These are phyloP conservation scores for Dalbergia oliveri DNA, from an alignment of 306 rosid genomes.

Conservation along the genomic window DNA sequence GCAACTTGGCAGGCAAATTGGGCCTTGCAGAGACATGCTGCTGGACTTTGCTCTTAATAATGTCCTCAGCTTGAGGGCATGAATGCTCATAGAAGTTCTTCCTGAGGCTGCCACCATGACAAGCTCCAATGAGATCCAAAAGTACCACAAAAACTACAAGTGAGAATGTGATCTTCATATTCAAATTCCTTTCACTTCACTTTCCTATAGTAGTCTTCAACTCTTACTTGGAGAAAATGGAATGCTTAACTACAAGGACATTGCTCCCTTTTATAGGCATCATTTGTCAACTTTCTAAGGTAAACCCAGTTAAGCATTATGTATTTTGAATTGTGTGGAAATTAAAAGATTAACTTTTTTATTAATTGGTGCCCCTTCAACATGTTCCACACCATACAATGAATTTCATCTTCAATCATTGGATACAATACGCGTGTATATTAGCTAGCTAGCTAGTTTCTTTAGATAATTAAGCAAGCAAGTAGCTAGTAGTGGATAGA, in stretches of 20 bases:
- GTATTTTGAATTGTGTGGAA: not conserved
- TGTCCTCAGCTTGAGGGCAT: conserved; percentile 60
- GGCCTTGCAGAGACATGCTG: conserved; percentile 51
- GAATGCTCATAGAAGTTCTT: conserved; percentile 54
- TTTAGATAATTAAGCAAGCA: not conserved
- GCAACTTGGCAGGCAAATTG: conserved; percentile 61
- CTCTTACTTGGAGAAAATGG: conserved; percentile 34
- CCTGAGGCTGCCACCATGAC: conserved; percentile 53
- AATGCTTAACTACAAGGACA: conserved; percentile 18
- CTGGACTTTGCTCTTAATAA: conserved; percentile 42
- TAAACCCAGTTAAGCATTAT: conserved; percentile 1
- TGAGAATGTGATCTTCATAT: conserved; percentile 43
- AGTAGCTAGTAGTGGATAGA: not conserved
- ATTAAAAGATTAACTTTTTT: not conserved
- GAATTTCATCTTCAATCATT: not conserved
- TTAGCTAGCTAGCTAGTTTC: conserved; percentile 15
- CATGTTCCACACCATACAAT: not conserved
- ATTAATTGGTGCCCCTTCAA: not conserved
- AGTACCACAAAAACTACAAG: conserved; percentile 40
- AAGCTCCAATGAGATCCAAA: conserved; percentile 45
- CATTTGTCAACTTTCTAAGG: not conserved
- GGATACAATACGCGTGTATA: conserved; percentile 14
- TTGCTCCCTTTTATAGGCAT: conserved; percentile 46
- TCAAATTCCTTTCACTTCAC: conserved; percentile 7
- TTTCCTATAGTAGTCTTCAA: not conserved